phyloP scores from a whole-genome alignment of 257 asterid species.

The Linderniella brevidens region DNA sequence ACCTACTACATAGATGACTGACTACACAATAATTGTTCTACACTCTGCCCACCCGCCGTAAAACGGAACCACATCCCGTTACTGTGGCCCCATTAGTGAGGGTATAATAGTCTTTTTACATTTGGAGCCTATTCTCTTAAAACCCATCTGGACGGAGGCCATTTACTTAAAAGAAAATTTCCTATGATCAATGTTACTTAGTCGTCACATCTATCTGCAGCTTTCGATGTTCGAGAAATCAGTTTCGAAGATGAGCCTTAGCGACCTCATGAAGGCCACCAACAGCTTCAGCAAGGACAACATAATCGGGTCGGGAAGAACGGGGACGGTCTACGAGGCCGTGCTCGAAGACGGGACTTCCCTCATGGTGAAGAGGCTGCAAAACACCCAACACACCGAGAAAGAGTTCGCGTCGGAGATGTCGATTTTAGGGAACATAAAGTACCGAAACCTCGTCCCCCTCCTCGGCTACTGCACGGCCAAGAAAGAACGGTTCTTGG shows the following conservation, averaged over 20 bases:
- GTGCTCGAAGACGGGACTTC: constrained; percentile 42
- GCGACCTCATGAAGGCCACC: constrained; percentile 67
- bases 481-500: constrained; percentile 42
- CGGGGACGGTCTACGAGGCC: constrained; percentile 56
- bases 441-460: constrained; percentile 52
- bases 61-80: too few species aligned
- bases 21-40: too few species aligned
- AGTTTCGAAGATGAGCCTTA: constrained; percentile 44
- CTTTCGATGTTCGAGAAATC: constrained; percentile 52
- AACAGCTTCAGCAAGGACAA: constrained; percentile 45
- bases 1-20: too few species aligned
- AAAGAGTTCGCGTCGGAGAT: constrained; percentile 47
- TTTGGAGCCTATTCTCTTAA: too few species aligned
- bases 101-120: too few species aligned
- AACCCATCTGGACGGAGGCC: too few species aligned
- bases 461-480: constrained; percentile 49
- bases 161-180: too few species aligned
- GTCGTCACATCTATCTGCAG: constrained; percentile 22
- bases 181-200: neutral
- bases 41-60: too few species aligned
- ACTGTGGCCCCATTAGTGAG: too few species aligned
- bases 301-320: constrained; percentile 46
- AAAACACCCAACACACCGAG: constrained; percentile 52
- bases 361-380: constrained; percentile 51
- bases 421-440: constrained; percentile 37